A percentile compares a stretch with the other conserved stretches of the same genome.
Conservation (phyloP, 2,329 filamentous ascomycete genomes). For the Gremmenia infestans region DNA sequence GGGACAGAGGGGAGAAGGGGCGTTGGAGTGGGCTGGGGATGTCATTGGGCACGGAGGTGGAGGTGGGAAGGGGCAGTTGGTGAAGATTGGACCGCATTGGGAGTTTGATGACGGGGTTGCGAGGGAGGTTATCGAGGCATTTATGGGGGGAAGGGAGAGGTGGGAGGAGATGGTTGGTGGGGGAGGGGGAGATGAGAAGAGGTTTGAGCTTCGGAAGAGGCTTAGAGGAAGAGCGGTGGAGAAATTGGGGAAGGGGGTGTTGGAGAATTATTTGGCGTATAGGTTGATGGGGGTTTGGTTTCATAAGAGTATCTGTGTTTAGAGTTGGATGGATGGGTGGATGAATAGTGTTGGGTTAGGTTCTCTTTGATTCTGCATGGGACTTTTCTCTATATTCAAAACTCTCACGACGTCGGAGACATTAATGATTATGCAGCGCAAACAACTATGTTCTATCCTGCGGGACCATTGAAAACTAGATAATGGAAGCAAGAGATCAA, state of each 20-base stretch:
- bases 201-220: no score
- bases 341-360: background rate
- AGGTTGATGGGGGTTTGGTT: background rate
- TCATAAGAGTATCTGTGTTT: background rate
- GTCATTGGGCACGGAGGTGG: background rate
- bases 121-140: background rate
- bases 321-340: background rate
- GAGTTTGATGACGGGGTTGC: background rate
- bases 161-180: no score
- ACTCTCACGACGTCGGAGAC: no score
- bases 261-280: conserved; percentile 9
- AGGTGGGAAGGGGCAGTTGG: background rate
- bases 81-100: background rate
- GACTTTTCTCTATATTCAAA: background rate
- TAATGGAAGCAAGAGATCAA: no score
- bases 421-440: no score
- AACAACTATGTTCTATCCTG: no score
- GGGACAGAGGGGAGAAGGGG: background rate
- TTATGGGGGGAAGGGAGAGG: background rate
- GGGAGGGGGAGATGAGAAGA: no score
- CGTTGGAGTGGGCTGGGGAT: background rate
- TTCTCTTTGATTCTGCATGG: background rate
- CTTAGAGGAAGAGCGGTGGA: background rate
- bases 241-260: background rate
- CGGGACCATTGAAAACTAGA: no score